Evolutionary conservation across 2,329 filamentous ascomycete species (phyloP), one percentile per base, ranked within the genome.

Genomic region (Scytalidium lignicola): DNA sequence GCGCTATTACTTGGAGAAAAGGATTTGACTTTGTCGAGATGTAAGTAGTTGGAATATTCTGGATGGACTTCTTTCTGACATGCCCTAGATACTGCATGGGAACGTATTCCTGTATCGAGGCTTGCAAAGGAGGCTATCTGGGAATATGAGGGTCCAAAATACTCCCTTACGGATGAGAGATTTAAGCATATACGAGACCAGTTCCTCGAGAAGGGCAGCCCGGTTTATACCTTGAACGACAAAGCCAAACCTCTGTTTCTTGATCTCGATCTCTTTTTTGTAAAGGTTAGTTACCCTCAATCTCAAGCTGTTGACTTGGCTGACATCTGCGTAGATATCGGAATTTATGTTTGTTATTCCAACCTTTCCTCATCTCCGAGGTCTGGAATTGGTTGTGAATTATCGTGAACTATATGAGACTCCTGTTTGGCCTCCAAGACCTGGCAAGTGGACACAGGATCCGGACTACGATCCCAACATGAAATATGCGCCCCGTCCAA

Each of bases 1-100:
- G 82, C 82, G 8, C 67, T 85, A 13, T 72, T 86, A 8, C 68
- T 86, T 1, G 82, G 82, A 13, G 80, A 85, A 58, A 84, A 83
- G 59, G 82, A 86, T 56, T 66, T 83, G 18, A 68, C 71, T 13
- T 70, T 86, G 2, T 76, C 79, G 13, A 71, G 74, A 70, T 85
- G 79, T 83, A 68, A 68, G 78, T 70, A 43, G 21, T 18, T 26
- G 23, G 23, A 39, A n/a, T 41, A 18, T 26, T 29, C 46, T 55
- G 22, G 51, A 10, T 20, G 8, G 32, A n/a, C 26, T 13, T 37
- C 43, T 39, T 44, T 46, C 50, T 60, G 48, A 58, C 23, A 43
- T 13, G 45, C 10, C 29, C 1, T 50, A 83, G 79, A 83, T 58
- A 74, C 80, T 17, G 72, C 72, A 1, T 85, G 82, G 82, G 73